These are phyloP conservation scores for Linum lewisii DNA, from an alignment of 345 rosid species.

Conservation along the genomic window DNA sequence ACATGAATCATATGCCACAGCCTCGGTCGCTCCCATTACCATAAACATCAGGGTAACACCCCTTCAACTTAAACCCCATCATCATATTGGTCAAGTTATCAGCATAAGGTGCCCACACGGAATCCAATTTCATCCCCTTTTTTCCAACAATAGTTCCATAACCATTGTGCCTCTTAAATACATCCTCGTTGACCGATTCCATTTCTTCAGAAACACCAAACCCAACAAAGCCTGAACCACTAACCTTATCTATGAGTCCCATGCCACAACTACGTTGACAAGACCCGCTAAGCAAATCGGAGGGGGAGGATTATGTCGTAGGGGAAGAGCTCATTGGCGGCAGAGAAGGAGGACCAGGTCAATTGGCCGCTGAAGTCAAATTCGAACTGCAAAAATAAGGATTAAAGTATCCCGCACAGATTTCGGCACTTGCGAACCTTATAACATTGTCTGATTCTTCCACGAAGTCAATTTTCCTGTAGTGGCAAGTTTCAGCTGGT, in stretches of 20 bases:
- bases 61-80: slow-evolving; percentile 31
- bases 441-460: too few relatives aligned
- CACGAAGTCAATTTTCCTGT: too few relatives aligned
- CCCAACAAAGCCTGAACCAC: slow-evolving; percentile 39
- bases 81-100: slow-evolving; percentile 50
- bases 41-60: slow-evolving; percentile 64
- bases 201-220: slow-evolving; percentile 34
- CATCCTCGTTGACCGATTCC: slow-evolving; percentile 41
- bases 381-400: too few relatives aligned
- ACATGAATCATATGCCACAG: slow-evolving; percentile 95
- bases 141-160: slow-evolving; percentile 41
- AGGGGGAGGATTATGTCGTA: too few relatives aligned
- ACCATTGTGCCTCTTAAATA: slow-evolving; percentile 79
- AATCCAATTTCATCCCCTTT: slow-evolving; percentile 72
- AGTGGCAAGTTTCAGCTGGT: too few relatives aligned
- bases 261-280: slow-evolving; percentile 75
- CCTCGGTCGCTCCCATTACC: slow-evolving; percentile 76
- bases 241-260: slow-evolving; percentile 63
- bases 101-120: slow-evolving; percentile 83
- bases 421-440: too few relatives aligned
- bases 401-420: too few relatives aligned
- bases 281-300: slow-evolving; percentile 58
- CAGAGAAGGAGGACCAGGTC: too few relatives aligned
- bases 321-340: too few relatives aligned
- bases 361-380: too few relatives aligned